Base-by-base conservation (phyloP, 768 basidiomycete species). In the Suillus fuscotomentosus region DNA sequence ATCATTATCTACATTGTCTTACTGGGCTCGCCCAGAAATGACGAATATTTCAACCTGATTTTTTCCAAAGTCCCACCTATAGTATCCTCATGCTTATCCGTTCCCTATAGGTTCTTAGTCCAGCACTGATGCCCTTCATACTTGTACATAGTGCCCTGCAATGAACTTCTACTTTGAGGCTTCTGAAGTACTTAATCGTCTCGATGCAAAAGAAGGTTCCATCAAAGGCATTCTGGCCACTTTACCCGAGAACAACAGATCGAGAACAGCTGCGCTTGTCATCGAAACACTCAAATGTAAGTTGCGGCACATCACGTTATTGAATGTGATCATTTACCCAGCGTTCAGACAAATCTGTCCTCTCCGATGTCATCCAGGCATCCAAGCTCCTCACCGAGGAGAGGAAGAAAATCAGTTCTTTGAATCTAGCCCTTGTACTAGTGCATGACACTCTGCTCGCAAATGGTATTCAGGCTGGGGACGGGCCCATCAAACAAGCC, bases 151-250 rank as follows among this genome's bases (percentile, higher is more conserved):
- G 60, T 62, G 60, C 59, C 62, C 8, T 73, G 61, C 73, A 77
- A 97, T 97, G 95, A 96, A 96, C 81, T 95, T 97, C 80, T 97
- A 97, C 81, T 94, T 94, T 80, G 89, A 93, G 75, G 93, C 94
- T 68, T 90, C 90, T 68, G 83, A 88, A 71, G 83, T 88, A 5
- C 81, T 98, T 70, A 94, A 97, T 73, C 89, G 88, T 69, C 83
- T 98, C 65, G 92, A 96, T 73, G 84, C 87, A 51, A 95, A 91
- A 75, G 84, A 94, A 75, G 95, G 95, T n/a, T 96, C 94, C 15
- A 91, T 98, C 72, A 95, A 97, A 73, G 86, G 95, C 61, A 77
- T 94, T 41, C 79, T 97, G 48, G 86, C 86, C 22, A 84, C 86
- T 62, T 80, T 95, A 36, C 86, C 91, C 34, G 86, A 89, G 73